Conservation (phyloP, 129 eudicot species). For the Mikania micrantha region DNA sequence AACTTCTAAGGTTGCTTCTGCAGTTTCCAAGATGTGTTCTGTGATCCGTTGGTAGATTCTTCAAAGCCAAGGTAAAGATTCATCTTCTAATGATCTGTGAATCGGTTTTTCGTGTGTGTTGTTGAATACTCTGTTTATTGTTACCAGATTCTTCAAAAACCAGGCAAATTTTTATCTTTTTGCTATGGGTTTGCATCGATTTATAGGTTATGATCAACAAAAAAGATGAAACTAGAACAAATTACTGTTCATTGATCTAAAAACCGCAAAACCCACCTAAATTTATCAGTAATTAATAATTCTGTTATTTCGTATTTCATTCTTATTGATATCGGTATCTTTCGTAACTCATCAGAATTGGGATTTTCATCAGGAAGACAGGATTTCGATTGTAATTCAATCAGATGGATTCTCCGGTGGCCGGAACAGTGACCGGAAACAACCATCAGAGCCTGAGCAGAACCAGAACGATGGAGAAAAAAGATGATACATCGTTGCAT, state of each 20-base stretch:
- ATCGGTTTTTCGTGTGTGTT: neutral
- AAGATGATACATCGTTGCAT: constrained; percentile 56
- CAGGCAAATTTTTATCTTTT: neutral
- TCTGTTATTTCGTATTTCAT: neutral
- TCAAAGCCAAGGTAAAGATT: constrained; percentile 27
- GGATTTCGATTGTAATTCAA: constrained; percentile 3
- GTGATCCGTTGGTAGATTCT: neutral
- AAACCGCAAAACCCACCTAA: neutral
- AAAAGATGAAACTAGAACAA: neutral
- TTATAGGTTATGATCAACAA: neutral
- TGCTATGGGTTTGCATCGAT: neutral
- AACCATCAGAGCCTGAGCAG: constrained; percentile 30
- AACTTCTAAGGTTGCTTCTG: neutral
- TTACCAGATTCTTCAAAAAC: no score
- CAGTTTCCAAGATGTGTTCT: constrained; percentile 19
- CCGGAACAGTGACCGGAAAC: constrained; percentile 23
- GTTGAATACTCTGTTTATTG: constrained; percentile 10
- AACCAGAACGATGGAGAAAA: constrained; percentile 43
- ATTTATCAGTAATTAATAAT: constrained; percentile 8
- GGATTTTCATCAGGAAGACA: neutral
- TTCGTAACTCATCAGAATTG: neutral
- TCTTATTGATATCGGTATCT: neutral
- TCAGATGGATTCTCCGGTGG: constrained; percentile 31
- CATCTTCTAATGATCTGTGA: neutral
- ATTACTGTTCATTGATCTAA: constrained; percentile 2